Evolutionary conservation across 139 green algal genomes (phyloP), one percentile per base, ranked within the genome.

Genomic region (Coccomyxa sp.): DNA sequence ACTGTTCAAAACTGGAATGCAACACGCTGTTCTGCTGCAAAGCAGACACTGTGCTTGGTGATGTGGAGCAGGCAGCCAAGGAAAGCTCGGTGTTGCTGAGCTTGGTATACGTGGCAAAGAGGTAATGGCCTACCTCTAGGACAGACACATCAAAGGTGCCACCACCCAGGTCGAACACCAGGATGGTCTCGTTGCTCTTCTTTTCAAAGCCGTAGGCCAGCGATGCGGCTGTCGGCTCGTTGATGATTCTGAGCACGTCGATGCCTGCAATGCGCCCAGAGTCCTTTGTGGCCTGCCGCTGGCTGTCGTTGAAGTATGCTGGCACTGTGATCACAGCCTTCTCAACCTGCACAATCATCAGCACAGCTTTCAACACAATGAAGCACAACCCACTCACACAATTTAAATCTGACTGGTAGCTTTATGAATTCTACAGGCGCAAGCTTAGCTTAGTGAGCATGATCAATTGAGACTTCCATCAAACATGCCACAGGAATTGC

Each of bases 181-280:
- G 90, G 83, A 99, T 98, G 64, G 94, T 99, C 91, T 99, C 97
- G 78, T 99, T 98, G 68, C 79, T 88, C 93, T 99, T 98, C 83
- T 93, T 94, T 77, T 99, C 96, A 82, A 98, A 94, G 64, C 95
- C 96, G 77, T 99, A 99, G 0, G 97, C 97, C 72, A 99, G 88
- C 0, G 97, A 98, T 3, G 97, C 97, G 24, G 97, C 96, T 1
- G 96, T 99, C 55, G 97, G 97, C 93, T 99, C 97, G 84, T 99
- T 99, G 88, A 99, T 98, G 90, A 99, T 99, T 74, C 96, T 92
- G 83, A 99, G 93, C 50, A 99, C 96, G 55, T 99, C 95, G 31
- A 99, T 78, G 73, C 97, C 97, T 31, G 94, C 97, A 82, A 99
- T 99, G 76, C 91, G 92, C 36, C 95, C 93, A 37, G 93, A 93